These are phyloP conservation scores for Pholiota conissans DNA, from an alignment of 768 basidiomycete species.

Conservation along the genomic window DNA sequence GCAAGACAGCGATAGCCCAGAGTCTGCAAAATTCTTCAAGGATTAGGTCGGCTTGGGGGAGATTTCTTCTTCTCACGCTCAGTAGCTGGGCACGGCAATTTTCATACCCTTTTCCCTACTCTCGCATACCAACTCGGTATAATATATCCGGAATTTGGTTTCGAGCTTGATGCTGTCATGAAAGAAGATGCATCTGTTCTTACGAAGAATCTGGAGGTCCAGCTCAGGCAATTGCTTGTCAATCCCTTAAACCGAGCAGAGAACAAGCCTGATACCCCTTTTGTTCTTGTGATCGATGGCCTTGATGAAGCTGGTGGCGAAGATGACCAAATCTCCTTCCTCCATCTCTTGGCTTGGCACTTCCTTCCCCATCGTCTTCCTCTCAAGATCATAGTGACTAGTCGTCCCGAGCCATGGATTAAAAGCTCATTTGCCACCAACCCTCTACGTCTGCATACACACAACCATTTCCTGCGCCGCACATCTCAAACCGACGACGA, in stretches of 20 bases:
- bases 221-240: not conserved
- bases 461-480: not conserved
- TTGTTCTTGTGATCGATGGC: slow-evolving; percentile 19
- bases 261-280: not conserved
- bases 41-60: not conserved
- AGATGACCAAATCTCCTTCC: slow-evolving; percentile 2
- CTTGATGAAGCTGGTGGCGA: slow-evolving; percentile 18
- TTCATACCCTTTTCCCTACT: not conserved
- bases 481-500: slow-evolving; percentile 5
- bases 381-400: slow-evolving; percentile 17
- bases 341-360: no score
- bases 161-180: not conserved
- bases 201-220: not conserved
- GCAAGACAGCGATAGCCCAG: slow-evolving; percentile 6
- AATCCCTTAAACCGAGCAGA: not conserved
- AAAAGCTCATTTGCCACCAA: not conserved
- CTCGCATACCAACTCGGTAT: not conserved
- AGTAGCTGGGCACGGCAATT: not conserved
- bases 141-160: not conserved
- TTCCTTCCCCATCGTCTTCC: not conserved
- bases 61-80: not conserved
- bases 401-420: slow-evolving; percentile 18
- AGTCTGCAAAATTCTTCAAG: not conserved
- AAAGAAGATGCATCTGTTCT: not conserved
- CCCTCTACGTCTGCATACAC: not conserved